Percentiles rank a stretch among this genome's conserved stretches.
Evolutionary conservation across 1,284 basidiomycete genomes (phyloP).

Genomic region (Hymenochaete sp.): DNA sequence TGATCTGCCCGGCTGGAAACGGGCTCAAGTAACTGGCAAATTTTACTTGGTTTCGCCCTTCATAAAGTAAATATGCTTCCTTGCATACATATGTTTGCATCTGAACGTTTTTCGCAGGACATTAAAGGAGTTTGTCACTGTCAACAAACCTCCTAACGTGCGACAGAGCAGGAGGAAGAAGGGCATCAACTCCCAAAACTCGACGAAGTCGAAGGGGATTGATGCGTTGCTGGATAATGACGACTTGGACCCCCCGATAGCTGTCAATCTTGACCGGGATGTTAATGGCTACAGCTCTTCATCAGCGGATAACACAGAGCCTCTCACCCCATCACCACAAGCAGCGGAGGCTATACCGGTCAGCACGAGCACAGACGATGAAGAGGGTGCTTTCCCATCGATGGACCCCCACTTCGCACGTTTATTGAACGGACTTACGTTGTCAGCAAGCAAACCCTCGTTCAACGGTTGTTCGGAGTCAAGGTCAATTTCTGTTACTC

Average conservation of each 20-base stretch:
- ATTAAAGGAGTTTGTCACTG: slow-evolving; percentile 56
- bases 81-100: slow-evolving; percentile 15
- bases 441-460: slow-evolving; percentile 39
- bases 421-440: slow-evolving; percentile 50
- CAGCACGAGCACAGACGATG: slow-evolving; percentile 23
- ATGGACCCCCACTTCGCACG: slow-evolving; percentile 63
- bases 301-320: slow-evolving; percentile 50
- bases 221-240: slow-evolving; percentile 5
- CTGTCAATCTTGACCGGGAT: slow-evolving; percentile 23
- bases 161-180: slow-evolving; percentile 28
- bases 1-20: slow-evolving; percentile 92
- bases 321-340: slow-evolving; percentile 54
- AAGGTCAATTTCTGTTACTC: slow-evolving; percentile 10
- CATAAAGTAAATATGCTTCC: slow-evolving; percentile 59
- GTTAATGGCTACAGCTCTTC: slow-evolving; percentile 60
- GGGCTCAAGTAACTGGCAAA: slow-evolving; percentile 64
- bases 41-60: slow-evolving; percentile 97
- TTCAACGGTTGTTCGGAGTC: slow-evolving; percentile 1
- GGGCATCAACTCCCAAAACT: slow-evolving; percentile 12
- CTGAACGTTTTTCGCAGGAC: slow-evolving; percentile 33
- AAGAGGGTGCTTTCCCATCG: slow-evolving; percentile 19
- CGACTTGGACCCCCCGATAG: background rate
- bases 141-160: slow-evolving; percentile 36
- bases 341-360: slow-evolving; percentile 33
- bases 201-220: slow-evolving; percentile 18